Evolutionary conservation across 1,284 basidiomycete species (phyloP).

Genomic region (Papiliotrema terrestris): DNA sequence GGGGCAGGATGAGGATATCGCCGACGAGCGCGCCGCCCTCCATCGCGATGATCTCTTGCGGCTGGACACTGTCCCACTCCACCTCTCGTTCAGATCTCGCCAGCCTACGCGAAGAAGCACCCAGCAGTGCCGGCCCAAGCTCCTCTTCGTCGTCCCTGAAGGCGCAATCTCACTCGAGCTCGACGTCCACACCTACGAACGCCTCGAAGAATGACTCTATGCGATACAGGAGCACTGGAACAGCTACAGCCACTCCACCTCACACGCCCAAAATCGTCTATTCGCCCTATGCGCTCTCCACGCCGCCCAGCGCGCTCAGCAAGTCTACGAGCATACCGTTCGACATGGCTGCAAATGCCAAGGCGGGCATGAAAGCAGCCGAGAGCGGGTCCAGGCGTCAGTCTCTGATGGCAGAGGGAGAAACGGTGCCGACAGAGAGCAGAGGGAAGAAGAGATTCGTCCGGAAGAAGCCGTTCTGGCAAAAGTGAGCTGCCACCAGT

Average conservation of each 20-base stretch:
- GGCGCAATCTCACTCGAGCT: not conserved
- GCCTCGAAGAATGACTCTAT: not conserved
- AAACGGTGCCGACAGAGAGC: too few relatives aligned
- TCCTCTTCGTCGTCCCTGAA: slow-evolving; percentile 2
- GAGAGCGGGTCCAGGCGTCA: slow-evolving; percentile 12
- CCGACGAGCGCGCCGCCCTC: too few relatives aligned
- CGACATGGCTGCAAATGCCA: slow-evolving; percentile 38
- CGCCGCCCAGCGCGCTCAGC: slow-evolving; percentile 33
- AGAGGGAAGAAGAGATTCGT: slow-evolving; percentile 34
- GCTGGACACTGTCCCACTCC: slow-evolving; percentile 33
- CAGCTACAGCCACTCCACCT: slow-evolving; percentile 10
- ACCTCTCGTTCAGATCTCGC: slow-evolving; percentile 19
- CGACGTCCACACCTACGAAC: not conserved
- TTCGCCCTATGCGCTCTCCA: slow-evolving; percentile 35
- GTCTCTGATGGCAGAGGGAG: not conserved
- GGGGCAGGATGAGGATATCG: too few relatives aligned
- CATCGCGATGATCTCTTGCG: too few relatives aligned
- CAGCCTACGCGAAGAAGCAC: slow-evolving; percentile 4
- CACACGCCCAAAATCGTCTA: slow-evolving; percentile 29
- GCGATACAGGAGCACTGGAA: slow-evolving; percentile 1
- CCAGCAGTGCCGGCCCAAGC: not conserved
- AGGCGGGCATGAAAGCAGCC: slow-evolving; percentile 24
- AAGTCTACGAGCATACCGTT: slow-evolving; percentile 37
- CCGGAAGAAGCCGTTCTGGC: slow-evolving; percentile 30
- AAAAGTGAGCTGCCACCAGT: slow-evolving; percentile 34